Evolutionary conservation across 805 yeast genomes (phyloP), one percentile per base, ranked within the genome.

Genomic region (Lipomyces sp.): DNA sequence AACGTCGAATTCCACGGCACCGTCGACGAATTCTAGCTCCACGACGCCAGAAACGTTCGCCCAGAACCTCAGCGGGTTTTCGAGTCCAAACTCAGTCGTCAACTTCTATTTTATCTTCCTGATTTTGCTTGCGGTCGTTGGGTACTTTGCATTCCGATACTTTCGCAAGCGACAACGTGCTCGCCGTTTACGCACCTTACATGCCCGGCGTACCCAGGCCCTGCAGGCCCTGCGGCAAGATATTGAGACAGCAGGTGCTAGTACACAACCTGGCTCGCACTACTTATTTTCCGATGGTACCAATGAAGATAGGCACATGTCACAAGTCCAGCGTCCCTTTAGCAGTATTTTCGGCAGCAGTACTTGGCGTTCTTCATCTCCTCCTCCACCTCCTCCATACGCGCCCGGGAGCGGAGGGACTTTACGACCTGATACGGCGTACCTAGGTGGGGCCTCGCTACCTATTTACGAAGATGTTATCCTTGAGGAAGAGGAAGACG

Each of bases 351-450:
- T 42, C 24, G 48, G 48, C 48, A 42, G n/a, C 48, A 15, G 54
- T 33, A 24, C 63, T 3, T 8, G 48, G 39, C 57, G 15, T 8
- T 13, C 39, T 3, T n/a, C 45, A 39, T 37, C 48, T 11, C 32
- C 67, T 8, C 60, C 59, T 3, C 69, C 69, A 37, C 65, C 65
- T n/a, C 69, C 69, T 7, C 69, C 69, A 10, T 66, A 66, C 51
- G 15, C 42, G 15, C 57, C 59, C 2, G 60, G 53, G 30, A 32
- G 15, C 15, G 54, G 33, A 42, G 61, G 32, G 15, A 10, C 57
- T 10, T 54, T 60, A 35, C 63, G 65, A 32, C 30, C 63, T 10
- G 67, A 63, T 29, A n/a, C 24, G 4, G 69, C 69, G 30, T 66
- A 66, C 60, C 48, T 63, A 34, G 69, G 69, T n/a, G 69, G 69